Evolutionary conservation across 169 alveolate genomes (phyloP), one percentile per base, ranked within the genome.

Genomic region (Fabrea salina): DNA sequence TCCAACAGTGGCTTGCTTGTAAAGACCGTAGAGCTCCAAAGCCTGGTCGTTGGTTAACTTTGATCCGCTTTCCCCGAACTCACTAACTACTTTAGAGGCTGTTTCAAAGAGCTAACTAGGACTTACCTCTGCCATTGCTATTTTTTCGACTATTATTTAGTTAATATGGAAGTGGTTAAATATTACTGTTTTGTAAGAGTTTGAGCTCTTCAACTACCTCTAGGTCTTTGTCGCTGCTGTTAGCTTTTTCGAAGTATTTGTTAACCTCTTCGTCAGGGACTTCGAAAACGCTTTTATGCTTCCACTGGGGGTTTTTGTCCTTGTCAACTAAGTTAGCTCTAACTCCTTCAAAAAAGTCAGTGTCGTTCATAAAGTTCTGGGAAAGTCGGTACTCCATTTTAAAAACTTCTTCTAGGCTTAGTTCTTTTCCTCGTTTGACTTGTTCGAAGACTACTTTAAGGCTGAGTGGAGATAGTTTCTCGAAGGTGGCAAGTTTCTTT

Each of bases 1-100:
- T 41, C 99, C 99, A 22, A 94, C 86, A n/a, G 96, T 94, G 7
- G 95, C 96, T 92, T 96, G 97, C 79, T 94, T 95, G 84, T 78
- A 96, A 70, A 91, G 89, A 58, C 92, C 95, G 86, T 96, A 96
- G 44, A 96, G 51, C 51, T 83, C 79, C 35, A 92, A 82, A 35
- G 82, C 78, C 32, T 85, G 83, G 37, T 91, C 93, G 51, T 87
- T 87, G 16, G 89, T 71, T 47, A 88, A 37, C 27, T 79, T 75
- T 43, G 70, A 79, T n/a, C 79, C 71, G n/a, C 72, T 56, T 39
- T 77, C 71, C 16, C 74, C 88, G 51, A 79, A 74, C 43, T 76
- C 84, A 33, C 71, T 74, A 70, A 86, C 83, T 11, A 66, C 81
- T 35, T 57, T 82, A 30, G 86, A 79, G 25, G 91, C 91, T 53